Base-by-base conservation (phyloP, 306 rosid genomes). In the Dryas octopetala region DNA sequence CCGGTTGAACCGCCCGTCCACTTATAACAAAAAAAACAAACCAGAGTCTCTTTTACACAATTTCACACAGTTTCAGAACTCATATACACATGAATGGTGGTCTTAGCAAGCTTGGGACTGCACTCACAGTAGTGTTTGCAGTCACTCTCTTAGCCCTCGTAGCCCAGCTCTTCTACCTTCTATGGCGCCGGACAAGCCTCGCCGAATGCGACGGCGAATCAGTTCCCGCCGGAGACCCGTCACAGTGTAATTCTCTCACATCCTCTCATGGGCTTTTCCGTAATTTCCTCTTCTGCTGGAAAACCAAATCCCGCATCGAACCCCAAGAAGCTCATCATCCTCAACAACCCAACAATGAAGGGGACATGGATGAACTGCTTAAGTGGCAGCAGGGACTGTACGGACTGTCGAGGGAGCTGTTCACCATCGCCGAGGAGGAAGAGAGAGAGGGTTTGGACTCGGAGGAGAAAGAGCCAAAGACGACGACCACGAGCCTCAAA, bases 371-470 rank as follows among this genome's bases (percentile, higher is more conserved):
- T 65, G 87, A 86, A 32, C 9, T 17, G 23, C 43, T 81, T 74
- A 81, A 83, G 78, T 76, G 83, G 82, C 82, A 74, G 80, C 84
- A 74, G 13, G 67, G 12, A 32, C 73, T 81, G 77, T 78, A 65
- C 72, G 84, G 80, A 13, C 1, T 63, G 19, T 62, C 87, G 41
- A 83, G 86, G 81, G 41, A 48, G 19, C 62, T 86, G 65, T 86
- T 81, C 73, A 83, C 90, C n/a, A 83, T 86, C 72, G 86, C 76
- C 32, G 87, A 79, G 32, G 87, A 83, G 28, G 83, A 71, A 54
- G 84, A 82, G 55, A 78, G 78, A 63, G 84, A 78, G 14, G 85
- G 74, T 9, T 13, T 75, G 19, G 88, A 84, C 43, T 84, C 64
- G 23, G 23, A 66, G 12, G 78, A 71, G 59, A 66, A 70, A 13